These are phyloP conservation scores for Tarenaya hassleriana DNA, from an alignment of 345 rosid species.

Conservation along the genomic window DNA sequence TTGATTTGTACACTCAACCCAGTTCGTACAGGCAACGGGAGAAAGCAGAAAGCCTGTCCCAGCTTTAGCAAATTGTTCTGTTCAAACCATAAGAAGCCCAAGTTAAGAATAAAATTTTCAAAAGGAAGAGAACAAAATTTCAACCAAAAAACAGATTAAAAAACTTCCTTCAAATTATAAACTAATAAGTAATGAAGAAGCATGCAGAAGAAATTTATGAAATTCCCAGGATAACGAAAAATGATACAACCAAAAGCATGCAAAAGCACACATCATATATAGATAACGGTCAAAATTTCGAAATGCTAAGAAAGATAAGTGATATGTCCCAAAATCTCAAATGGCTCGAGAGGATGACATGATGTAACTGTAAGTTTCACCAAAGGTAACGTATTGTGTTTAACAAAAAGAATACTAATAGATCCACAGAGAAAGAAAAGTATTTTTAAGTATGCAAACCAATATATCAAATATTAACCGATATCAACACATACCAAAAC, in stretches of 20 bases:
- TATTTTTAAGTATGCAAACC: no score
- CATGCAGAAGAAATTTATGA: conserved; percentile 12
- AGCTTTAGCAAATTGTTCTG: conserved; percentile 60
- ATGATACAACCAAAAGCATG: no score
- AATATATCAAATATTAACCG: no score
- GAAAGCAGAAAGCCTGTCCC: conserved; percentile 93
- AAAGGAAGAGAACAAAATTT: conserved; percentile 8
- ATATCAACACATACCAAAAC: no score
- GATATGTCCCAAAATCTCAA: no score
- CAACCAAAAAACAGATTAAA: conserved; percentile 12
- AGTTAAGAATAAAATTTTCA: conserved; percentile 17
- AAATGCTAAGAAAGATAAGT: no score
- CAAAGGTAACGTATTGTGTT: not conserved
- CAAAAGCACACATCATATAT: no score
- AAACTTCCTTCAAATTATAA: not conserved
- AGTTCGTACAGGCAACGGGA: conserved; percentile 89
- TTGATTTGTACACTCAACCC: conserved; percentile 83
- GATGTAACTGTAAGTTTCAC: not conserved
- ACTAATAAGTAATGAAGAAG: conserved; percentile 11
- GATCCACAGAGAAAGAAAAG: no score
- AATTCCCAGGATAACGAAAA: not conserved
- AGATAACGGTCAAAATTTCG: no score
- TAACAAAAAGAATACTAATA: not conserved
- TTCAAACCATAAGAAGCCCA: conserved; percentile 28
- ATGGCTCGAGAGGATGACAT: not conserved